Evolutionary conservation across 805 yeast species (phyloP).

Genomic region (Candida broadrunensis): DNA sequence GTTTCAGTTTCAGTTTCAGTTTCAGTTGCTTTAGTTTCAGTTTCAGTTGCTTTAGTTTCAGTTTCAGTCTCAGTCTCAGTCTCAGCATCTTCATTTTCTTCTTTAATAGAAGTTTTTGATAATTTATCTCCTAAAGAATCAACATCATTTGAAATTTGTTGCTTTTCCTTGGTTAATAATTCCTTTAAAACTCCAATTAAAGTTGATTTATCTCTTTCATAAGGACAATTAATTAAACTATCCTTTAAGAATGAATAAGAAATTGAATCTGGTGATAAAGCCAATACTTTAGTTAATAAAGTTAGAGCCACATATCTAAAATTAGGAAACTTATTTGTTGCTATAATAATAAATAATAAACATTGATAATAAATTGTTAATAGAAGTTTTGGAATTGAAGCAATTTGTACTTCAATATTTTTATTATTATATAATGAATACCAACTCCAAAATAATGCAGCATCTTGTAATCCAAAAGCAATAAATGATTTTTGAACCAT

Average conservation of each 20-base stretch:
- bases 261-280: slow-evolving; percentile 52
- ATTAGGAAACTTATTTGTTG: slow-evolving; percentile 18
- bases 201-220: slow-evolving; percentile 55
- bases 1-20: slow-evolving; percentile 1
- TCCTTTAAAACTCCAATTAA: slow-evolving; percentile 69
- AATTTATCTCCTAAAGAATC: slow-evolving; percentile 4
- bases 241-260: slow-evolving; percentile 63
- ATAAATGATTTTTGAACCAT: slow-evolving; percentile 25
- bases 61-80: not conserved
- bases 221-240: slow-evolving; percentile 65
- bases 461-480: slow-evolving; percentile 22
- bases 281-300: slow-evolving; percentile 60
- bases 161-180: slow-evolving; percentile 43
- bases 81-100: slow-evolving; percentile 2
- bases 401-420: slow-evolving; percentile 24
- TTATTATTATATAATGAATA: slow-evolving; percentile 21
- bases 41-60: slow-evolving; percentile 1
- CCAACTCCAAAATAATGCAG: slow-evolving; percentile 38
- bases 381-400: slow-evolving; percentile 26
- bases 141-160: slow-evolving; percentile 3
- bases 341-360: slow-evolving; percentile 18
- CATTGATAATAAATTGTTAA: slow-evolving; percentile 29
- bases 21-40: not conserved
- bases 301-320: slow-evolving; percentile 50
- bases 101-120: slow-evolving; percentile 7